Evolutionary conservation across 148 eudicot genomes (phyloP), one percentile per base, ranked within the genome.

Genomic region (Talinum fruticosum): DNA sequence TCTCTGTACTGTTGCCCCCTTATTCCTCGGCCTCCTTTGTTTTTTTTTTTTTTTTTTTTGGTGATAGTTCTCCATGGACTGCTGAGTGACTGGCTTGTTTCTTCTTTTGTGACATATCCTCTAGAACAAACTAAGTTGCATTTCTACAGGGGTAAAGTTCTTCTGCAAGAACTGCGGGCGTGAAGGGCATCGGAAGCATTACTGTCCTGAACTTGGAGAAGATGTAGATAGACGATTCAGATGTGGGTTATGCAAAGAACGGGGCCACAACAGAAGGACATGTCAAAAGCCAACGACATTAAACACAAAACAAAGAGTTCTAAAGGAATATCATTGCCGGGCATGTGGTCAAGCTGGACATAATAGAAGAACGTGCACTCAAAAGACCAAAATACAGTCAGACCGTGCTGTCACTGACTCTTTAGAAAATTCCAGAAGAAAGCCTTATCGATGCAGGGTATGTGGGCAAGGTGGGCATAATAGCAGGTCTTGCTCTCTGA

Each of bases 161-260:
- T 86, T 82, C 71, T 96, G 97, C 87, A 82, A 79, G 66, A 89
- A 87, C n/a, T 96, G 97, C 85, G 99, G 99, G 66, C 84, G 84
- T 4, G 92, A 95, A 85, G 99, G 98, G 73, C 99, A 96, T 75
- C 89, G 98, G 76, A 85, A 86, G 41, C 78, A 87, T 75, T 90
- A 88, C 75, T 96, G 99, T 79, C 98, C 98, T 35, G 85, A 90
- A 75, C 86, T 86, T 34, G 73, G 76, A 37, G 81, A 76, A 57
- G 77, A 80, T 30, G 28, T 33, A 28, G 92, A 81, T 71, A 84
- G 79, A 76, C 80, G 86, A 66, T 86, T 86, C 87, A 89, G 65
- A 73, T 96, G 99, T 79, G 83, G 84, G 64, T 33, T 88, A 18
- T 96, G 99, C 65, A 93, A 96, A 45, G 82, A 87, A 74, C 87